Percentiles rank a stretch among this genome's conserved stretches.
Evolutionary conservation across 495 filamentous ascomycete species (phyloP).

Genomic region (Hypoxylon crocopeplum): DNA sequence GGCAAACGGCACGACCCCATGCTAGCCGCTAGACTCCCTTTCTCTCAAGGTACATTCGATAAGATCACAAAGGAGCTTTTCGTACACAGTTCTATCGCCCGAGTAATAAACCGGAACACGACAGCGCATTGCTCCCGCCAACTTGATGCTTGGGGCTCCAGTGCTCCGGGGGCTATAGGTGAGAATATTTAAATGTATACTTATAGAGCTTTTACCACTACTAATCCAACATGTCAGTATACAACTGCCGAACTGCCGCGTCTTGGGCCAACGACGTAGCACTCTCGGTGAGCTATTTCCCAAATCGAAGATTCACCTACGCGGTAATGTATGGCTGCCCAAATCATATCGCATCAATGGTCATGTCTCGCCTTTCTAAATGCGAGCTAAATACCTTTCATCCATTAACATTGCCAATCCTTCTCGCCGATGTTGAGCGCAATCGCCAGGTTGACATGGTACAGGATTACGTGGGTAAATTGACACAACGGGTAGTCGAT

Average conservation of each 20-base stretch:
- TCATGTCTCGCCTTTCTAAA: neutral
- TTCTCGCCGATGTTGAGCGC: neutral
- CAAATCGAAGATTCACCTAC: conserved; percentile 5
- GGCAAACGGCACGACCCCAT: neutral
- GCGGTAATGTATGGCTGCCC: conserved; percentile 1
- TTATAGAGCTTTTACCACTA: no score
- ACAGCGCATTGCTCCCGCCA: conserved; percentile 1
- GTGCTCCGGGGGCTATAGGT: conserved; percentile 2
- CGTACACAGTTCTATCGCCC: conserved; percentile 1
- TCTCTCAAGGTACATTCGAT: neutral
- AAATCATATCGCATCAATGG: neutral
- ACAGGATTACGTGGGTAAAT: neutral
- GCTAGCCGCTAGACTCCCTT: neutral
- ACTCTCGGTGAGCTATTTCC: neutral
- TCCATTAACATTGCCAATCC: conserved; percentile 1
- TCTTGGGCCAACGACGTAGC: conserved; percentile 3
- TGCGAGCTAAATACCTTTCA: neutral
- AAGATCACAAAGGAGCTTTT: neutral
- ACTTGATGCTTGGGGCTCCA: conserved; percentile 3
- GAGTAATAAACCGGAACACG: neutral
- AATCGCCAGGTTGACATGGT: neutral
- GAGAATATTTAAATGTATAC: no score
- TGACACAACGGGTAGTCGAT: neutral
- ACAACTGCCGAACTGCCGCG: conserved; percentile 6
- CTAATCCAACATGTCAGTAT: no score